phyloP scores from a whole-genome alignment of 495 filamentous ascomycete species.

The Neurospora terricola region DNA sequence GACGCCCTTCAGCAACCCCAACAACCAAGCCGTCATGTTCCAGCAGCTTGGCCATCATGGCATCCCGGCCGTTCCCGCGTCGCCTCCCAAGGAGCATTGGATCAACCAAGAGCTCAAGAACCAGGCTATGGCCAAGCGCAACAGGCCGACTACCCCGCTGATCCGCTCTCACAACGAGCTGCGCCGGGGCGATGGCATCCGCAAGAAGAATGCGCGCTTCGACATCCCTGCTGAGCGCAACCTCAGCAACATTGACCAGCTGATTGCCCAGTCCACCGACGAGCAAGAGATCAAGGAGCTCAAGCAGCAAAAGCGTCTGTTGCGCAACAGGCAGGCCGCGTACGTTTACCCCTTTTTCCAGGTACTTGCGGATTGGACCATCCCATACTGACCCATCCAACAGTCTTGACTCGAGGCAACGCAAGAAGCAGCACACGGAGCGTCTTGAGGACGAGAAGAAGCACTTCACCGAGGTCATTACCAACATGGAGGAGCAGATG shows the following conservation, averaged over 20 bases:
- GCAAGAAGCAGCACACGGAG: slow-evolving; percentile 98
- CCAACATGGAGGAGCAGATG: slow-evolving; percentile 71
- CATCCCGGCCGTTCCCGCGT: slow-evolving; percentile 35
- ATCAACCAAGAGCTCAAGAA: slow-evolving; percentile 45
- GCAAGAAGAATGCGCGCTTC: slow-evolving; percentile 99
- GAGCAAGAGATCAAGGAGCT: slow-evolving; percentile 95
- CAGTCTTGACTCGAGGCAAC: slow-evolving; percentile 90
- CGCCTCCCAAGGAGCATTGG: slow-evolving; percentile 46
- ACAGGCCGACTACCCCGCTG: slow-evolving; percentile 56
- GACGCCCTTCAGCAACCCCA: slow-evolving; percentile 42
- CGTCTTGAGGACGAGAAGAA: slow-evolving; percentile 96
- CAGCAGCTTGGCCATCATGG: slow-evolving; percentile 31
- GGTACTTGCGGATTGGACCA: slow-evolving; percentile 10
- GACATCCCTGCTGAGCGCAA: slow-evolving; percentile 93
- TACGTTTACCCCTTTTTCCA: slow-evolving; percentile 40
- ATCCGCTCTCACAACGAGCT: slow-evolving; percentile 75
- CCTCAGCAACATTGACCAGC: slow-evolving; percentile 85
- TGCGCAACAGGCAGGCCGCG: slow-evolving; percentile 94
- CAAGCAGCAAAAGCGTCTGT: slow-evolving; percentile 93
- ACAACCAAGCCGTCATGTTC: slow-evolving; percentile 41
- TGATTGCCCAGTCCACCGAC: slow-evolving; percentile 80
- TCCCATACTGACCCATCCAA: slow-evolving; percentile 28
- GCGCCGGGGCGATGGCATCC: slow-evolving; percentile 78
- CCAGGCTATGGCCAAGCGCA: slow-evolving; percentile 57
- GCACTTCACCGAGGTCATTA: slow-evolving; percentile 64